phyloP scores from a whole-genome alignment of 2,329 filamentous ascomycete species.

The Sphaerulina vaccinii region DNA sequence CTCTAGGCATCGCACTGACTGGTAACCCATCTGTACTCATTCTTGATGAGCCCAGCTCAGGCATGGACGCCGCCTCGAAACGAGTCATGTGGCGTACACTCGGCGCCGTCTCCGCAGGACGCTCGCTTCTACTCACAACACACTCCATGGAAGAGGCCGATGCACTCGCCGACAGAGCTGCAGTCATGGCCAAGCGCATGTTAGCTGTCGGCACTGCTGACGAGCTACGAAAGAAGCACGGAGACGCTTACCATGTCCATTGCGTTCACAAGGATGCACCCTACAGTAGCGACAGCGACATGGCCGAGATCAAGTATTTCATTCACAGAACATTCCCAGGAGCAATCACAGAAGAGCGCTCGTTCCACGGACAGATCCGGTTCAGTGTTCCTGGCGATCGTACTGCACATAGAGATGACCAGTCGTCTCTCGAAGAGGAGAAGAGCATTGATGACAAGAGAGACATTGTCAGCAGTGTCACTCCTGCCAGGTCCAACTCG shows the following conservation, averaged over 20 bases:
- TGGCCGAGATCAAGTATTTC: constrained; percentile 65
- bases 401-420: constrained; percentile 21
- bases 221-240: constrained; percentile 69
- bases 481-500: not conserved
- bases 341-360: constrained; percentile 69
- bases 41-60: constrained; percentile 84
- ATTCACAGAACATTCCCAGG: constrained; percentile 60
- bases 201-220: constrained; percentile 77
- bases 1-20: constrained; percentile 85
- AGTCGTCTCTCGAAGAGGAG: constrained; percentile 17
- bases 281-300: constrained; percentile 67
- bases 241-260: constrained; percentile 77
- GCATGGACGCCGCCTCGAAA: constrained; percentile 88
- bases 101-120: constrained; percentile 67
- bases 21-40: constrained; percentile 85
- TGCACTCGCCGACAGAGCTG: constrained; percentile 76
- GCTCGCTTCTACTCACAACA: constrained; percentile 84
- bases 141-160: constrained; percentile 96
- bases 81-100: constrained; percentile 91
- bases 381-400: constrained; percentile 66
- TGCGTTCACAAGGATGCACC: constrained; percentile 74
- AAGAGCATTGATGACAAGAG: constrained; percentile 18
- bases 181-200: constrained; percentile 84
- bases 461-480: not conserved
- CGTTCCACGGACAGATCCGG: constrained; percentile 82